A percentile compares a stretch with the other conserved stretches of the same genome.
Evolutionary conservation across 2,329 filamentous ascomycete species (phyloP).

Genomic region (Arthrobotrys iridis): DNA sequence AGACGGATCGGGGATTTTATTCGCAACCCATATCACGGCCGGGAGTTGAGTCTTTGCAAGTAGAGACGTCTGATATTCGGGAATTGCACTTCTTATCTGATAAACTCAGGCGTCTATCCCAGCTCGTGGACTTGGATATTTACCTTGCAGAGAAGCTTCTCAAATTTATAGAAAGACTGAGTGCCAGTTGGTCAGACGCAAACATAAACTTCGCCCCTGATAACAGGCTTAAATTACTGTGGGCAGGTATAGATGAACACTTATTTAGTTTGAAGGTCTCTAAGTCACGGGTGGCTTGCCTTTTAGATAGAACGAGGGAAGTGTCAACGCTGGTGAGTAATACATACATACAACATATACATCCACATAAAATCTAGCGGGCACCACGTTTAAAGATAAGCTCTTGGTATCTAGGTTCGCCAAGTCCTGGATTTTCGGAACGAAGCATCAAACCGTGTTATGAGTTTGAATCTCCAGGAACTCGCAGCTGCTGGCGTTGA

Average conservation of each 20-base stretch:
- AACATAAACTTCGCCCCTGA: background rate
- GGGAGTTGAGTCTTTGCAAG: constrained; percentile 3
- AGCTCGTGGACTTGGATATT: constrained; percentile 15
- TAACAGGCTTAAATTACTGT: background rate
- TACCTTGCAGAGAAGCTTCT: constrained; percentile 7
- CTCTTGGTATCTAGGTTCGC: constrained; percentile 17
- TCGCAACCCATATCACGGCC: constrained; percentile 10
- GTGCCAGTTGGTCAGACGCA: background rate
- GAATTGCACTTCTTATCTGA: constrained; percentile 24
- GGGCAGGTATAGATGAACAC: background rate
- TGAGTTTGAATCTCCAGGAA: constrained; percentile 6
- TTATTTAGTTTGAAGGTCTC: constrained; percentile 1
- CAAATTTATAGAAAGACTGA: background rate
- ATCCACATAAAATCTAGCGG: too few relatives aligned
- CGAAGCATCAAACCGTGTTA: constrained; percentile 12
- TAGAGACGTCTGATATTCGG: constrained; percentile 17
- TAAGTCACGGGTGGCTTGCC: background rate
- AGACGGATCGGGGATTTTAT: constrained; percentile 30
- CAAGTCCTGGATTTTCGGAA: constrained; percentile 25
- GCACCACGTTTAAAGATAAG: too few relatives aligned
- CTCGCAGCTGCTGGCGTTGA: constrained; percentile 1
- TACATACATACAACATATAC: background rate
- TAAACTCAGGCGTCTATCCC: constrained; percentile 6
- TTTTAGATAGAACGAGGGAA: constrained; percentile 15
- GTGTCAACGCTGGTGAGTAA: constrained; percentile 16